Evolutionary conservation across 305 asterid genomes (phyloP).

Genomic region (Solanum hybrid): DNA sequence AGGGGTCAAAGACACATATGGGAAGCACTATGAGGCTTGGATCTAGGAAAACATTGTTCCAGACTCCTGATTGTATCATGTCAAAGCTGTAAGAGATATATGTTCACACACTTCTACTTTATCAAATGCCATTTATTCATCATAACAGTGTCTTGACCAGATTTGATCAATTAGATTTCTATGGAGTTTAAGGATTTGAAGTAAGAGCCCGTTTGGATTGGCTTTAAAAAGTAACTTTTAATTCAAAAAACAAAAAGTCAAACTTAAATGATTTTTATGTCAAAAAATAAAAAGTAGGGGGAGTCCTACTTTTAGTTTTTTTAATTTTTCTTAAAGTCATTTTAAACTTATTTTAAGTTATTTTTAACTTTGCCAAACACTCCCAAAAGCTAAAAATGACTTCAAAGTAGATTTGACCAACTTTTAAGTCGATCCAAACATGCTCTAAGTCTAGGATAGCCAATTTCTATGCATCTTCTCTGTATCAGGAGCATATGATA

Average conservation of each 20-base stretch:
- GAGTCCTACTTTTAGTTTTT: not conserved
- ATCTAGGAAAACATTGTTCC: constrained; percentile 73
- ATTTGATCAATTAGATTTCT: not conserved
- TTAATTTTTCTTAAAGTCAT: no score
- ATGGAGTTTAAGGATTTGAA: not conserved
- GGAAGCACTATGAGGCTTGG: constrained; percentile 99
- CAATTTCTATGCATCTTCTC: not conserved
- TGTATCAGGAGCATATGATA: not conserved
- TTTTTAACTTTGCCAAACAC: no score
- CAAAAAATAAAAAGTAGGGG: not conserved
- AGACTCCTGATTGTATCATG: constrained; percentile 69
- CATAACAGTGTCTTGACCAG: not conserved
- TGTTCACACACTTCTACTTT: not conserved
- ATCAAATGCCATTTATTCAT: not conserved
- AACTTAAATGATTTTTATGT: not conserved
- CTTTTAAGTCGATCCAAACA: not conserved
- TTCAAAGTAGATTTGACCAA: not conserved
- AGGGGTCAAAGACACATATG: constrained; percentile 95
- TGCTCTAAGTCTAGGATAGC: not conserved
- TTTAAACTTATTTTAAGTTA: no score
- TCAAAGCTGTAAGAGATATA: constrained; percentile 64
- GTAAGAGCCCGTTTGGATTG: not conserved
- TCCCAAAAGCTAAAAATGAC: not conserved
- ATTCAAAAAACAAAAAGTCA: not conserved
- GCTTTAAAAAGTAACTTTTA: not conserved